Percentiles rank a stretch among this genome's conserved stretches.
Conservation (phyloP, 2,329 filamentous ascomycete species). For the Colletotrichum sp. region DNA sequence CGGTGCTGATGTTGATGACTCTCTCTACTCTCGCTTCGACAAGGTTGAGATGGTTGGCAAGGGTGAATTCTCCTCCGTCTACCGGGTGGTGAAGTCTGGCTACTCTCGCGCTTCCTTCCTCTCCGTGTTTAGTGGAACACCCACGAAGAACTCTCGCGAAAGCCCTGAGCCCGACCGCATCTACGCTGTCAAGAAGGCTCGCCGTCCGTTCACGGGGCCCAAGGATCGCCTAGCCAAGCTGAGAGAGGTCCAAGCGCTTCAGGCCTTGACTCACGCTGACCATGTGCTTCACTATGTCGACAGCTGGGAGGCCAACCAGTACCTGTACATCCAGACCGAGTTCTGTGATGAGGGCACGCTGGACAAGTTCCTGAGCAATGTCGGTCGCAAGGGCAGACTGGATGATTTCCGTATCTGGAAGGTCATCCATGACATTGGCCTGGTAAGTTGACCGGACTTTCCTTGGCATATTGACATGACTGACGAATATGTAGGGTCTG, state of each 20-base stretch:
- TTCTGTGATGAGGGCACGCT: constrained; percentile 95
- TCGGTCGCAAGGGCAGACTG: constrained; percentile 82
- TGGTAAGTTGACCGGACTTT: constrained; percentile 61
- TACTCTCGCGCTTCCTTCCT: constrained; percentile 29
- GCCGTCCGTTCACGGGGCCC: constrained; percentile 76
- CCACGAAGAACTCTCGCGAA: constrained; percentile 53
- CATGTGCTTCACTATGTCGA: constrained; percentile 86
- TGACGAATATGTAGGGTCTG: constrained; percentile 68
- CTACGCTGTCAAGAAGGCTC: constrained; percentile 94
- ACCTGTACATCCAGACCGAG: constrained; percentile 97
- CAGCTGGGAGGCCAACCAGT: constrained; percentile 84
- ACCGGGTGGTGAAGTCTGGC: constrained; percentile 66
- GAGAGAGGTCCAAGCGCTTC: constrained; percentile 81
- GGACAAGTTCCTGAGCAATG: constrained; percentile 81
- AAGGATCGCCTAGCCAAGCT: constrained; percentile 85
- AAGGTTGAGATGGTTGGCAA: constrained; percentile 81
- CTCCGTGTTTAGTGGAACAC: constrained; percentile 47
- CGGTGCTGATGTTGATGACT: constrained; percentile 74
- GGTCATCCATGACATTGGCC: constrained; percentile 83
- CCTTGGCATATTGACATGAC: not conserved
- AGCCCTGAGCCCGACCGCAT: constrained; percentile 64
- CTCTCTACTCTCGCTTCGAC: constrained; percentile 77
- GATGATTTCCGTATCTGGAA: constrained; percentile 99
- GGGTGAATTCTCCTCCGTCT: constrained; percentile 94
- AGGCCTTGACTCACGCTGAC: constrained; percentile 78